Evolutionary conservation across 371 early-diverging fungal species (phyloP), one percentile per base, ranked within the genome.

Genomic region (Modicella reniformis): DNA sequence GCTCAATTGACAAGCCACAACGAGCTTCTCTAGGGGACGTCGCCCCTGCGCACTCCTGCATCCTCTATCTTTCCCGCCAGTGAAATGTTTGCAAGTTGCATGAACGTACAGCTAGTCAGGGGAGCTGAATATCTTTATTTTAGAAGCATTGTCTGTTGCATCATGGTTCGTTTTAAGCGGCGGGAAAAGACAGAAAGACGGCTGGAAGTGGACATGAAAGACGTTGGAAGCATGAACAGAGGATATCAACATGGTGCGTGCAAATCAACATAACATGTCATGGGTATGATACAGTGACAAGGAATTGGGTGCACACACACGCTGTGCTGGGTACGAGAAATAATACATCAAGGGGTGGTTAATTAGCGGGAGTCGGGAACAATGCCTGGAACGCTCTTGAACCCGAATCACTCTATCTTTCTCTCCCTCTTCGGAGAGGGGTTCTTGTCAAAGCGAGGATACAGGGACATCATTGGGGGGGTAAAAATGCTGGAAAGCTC

Each of bases 111-210:
- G n/a, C n/a, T n/a, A n/a, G n/a, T 13, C 13, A 37, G 37, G 37
- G 6, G 37, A 6, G 37, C 0, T 5, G 52, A 32, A 32, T 17
- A 15, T 30, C 12, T 29, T 54, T 32, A 32, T 54, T 32, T 29
- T 3, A 30, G 29, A n/a, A n/a, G n/a, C n/a, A n/a, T n/a, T n/a
- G 44, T 44, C 44, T 44, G 44, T 44, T 44, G 44, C 17, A 37
- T 37, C 32, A 32, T 54, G 32, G 19, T n/a, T 54, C 32, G 29
- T 66, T 29, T 2, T 25, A 8, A 37, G 37, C 6, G 25, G 21
- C 26, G 6, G 37, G 9, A n/a, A 25, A 62, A 62, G 55, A 29
- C 13, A 63, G 44, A 54, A 44, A 21, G 48, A 19, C 23, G 19
- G 28, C 17, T 51, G 52, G 30, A 55, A n/a, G 56, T 34, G 56